These are phyloP conservation scores for Pseudopithomyces maydicus DNA, from an alignment of 2,329 filamentous ascomycete species.

Conservation along the genomic window DNA sequence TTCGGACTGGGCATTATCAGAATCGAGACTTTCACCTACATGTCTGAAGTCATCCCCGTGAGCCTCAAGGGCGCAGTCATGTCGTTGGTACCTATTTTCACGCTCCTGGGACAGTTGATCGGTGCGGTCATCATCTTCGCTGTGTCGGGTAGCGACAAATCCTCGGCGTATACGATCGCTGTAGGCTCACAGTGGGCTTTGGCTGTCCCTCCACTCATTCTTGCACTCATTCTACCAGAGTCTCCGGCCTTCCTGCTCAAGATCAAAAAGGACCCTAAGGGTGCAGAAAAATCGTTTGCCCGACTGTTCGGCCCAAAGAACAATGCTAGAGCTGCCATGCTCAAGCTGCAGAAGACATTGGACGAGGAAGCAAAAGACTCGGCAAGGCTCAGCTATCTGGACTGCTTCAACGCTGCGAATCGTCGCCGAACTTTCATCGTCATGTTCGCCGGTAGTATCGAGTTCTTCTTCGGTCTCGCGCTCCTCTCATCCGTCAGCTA, in stretches of 20 bases:
- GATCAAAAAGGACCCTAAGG: slow-evolving; percentile 33
- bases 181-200: slow-evolving; percentile 50
- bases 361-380: slow-evolving; percentile 56
- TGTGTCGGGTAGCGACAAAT: slow-evolving; percentile 17
- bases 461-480: slow-evolving; percentile 53
- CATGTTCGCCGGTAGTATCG: slow-evolving; percentile 50
- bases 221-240: slow-evolving; percentile 54
- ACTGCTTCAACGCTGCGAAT: slow-evolving; percentile 20
- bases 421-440: slow-evolving; percentile 27
- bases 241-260: slow-evolving; percentile 55
- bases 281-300: slow-evolving; percentile 52
- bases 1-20: slow-evolving; percentile 50
- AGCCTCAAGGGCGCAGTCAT: slow-evolving; percentile 51
- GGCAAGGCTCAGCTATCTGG: slow-evolving; percentile 31
- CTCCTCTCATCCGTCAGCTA: slow-evolving; percentile 53
- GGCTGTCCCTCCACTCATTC: slow-evolving; percentile 44
- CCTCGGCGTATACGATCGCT: slow-evolving; percentile 40
- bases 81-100: slow-evolving; percentile 53
- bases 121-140: slow-evolving; percentile 50
- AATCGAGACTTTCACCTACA: slow-evolving; percentile 51
- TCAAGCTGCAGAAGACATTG: slow-evolving; percentile 49
- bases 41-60: slow-evolving; percentile 52
- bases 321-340: slow-evolving; percentile 32
- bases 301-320: slow-evolving; percentile 51
- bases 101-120: slow-evolving; percentile 51